Percentiles rank a stretch among this genome's conserved stretches.
phyloP scores from a whole-genome alignment of 2,329 filamentous ascomycete species.

The Fonsecaea multimorphosa region DNA sequence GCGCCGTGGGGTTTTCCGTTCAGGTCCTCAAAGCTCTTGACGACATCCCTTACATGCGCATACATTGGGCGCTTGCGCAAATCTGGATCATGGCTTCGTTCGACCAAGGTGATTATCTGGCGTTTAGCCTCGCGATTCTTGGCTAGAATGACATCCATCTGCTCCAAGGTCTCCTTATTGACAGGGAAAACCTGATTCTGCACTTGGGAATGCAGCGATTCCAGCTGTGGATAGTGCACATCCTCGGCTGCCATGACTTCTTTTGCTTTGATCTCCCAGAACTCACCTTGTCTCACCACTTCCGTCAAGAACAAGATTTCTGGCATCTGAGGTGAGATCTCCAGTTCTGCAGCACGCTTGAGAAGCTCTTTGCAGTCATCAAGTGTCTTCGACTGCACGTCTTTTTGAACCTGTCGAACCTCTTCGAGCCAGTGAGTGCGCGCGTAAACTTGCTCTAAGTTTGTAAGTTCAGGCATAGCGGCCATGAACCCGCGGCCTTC shows the following conservation, averaged over 20 bases:
- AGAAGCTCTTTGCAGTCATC: constrained; percentile 81
- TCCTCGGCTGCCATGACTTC: constrained; percentile 91
- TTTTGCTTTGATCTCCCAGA: constrained; percentile 91
- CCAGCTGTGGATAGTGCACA: constrained; percentile 92
- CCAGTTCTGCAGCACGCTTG: constrained; percentile 74
- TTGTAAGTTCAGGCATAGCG: constrained; percentile 86
- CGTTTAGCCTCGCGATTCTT: constrained; percentile 95
- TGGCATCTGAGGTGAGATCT: constrained; percentile 79
- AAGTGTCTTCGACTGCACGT: constrained; percentile 72
- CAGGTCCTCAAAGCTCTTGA: constrained; percentile 83
- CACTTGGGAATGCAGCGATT: constrained; percentile 86
- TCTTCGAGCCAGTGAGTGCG: constrained; percentile 89
- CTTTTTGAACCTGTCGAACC: constrained; percentile 68
- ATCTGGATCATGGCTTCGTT: constrained; percentile 76
- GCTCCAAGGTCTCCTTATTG: constrained; percentile 75
- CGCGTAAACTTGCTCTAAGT: constrained; percentile 77
- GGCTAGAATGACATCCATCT: constrained; percentile 88
- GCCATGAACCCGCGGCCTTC: constrained; percentile 87
- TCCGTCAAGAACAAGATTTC: constrained; percentile 77
- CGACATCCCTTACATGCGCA: constrained; percentile 84
- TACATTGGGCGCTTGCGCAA: constrained; percentile 84
- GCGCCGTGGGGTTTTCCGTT: constrained; percentile 93
- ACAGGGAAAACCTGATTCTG: constrained; percentile 69
- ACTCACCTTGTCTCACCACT: constrained; percentile 75
- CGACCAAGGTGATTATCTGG: constrained; percentile 80